Base-by-base conservation (phyloP, 2,329 filamentous ascomycete species). In the Aspergillus tubingensis region DNA sequence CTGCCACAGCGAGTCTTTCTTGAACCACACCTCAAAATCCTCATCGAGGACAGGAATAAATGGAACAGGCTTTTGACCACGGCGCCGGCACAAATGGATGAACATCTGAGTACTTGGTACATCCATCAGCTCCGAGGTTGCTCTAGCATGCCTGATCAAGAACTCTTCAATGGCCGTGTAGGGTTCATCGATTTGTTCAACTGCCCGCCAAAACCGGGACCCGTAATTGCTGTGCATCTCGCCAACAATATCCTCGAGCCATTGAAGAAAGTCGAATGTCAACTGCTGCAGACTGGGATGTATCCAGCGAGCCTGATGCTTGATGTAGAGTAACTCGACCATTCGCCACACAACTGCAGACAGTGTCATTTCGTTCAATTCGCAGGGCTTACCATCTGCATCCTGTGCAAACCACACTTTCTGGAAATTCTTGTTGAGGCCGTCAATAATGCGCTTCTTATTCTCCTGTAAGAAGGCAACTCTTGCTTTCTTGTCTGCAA, bases 1-100 rank as follows among this genome's bases (percentile, higher is more conserved):
- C 15, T 59, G 57, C 57, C 57, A 59, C 2, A 59, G 30, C 3
- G 57, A 59, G 13, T 59, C 57, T 50, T 59, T 59, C 23, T 59
- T 59, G 44, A 59, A 59, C 51, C 52, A 59, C 6, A 51, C 47
- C 43, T 59, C 57, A 7, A 59, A 59, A 3, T 27, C 27, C 19
- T 43, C 49, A 15, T 59, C 57, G 25, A 59, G 57, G 3, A 43
- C n/a, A 8, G 57, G 41, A 32, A 59, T 48, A 8, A 59, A 59
- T 5, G 57, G 57, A 8, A 54, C 50, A 1, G 57, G 57, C 50
- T 59, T 59, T 13, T 38, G 49, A 5, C 57, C 57, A 3, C 17
- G 50, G 1, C 41, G 39, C 3, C 27, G 38, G 19, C 51, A 59
- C 3, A 59, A 15, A 15, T 43, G 17, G 0, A 59, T 17, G 2